Base-by-base conservation (phyloP, 768 basidiomycete species). In the Podaxis pistillaris region DNA sequence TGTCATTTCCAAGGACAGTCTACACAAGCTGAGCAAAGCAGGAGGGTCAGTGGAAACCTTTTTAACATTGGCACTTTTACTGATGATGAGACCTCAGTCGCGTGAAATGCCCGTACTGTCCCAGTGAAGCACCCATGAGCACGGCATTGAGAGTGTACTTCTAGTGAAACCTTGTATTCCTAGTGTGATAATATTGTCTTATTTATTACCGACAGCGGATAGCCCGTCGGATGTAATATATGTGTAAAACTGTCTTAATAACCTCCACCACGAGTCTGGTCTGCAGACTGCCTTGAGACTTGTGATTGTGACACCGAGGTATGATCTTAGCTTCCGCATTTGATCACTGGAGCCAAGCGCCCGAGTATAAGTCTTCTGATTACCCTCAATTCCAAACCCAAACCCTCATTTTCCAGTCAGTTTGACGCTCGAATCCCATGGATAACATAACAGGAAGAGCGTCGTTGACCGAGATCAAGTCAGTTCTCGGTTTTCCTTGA, bases 51-150 rank as follows among this genome's bases (percentile, higher is more conserved):
- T 69, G 52, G 24, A 33, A 63, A 36, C 59, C 36, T 22, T 62
- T 57, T 61, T 38, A 38, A 40, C 33, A 13, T 24, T 62, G 37
- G 40, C 62, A n/a, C 58, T 46, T 38, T 66, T 60, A 62, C 44
- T 66, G 24, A 36, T 59, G 67, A 40, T 46, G 3, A 57, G 30
- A 51, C 46, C 24, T 5, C 70, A 96, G 95, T 24, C 89, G 92
- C 2, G 93, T 96, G 63, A 98, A 98, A 72, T 99, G 96, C 68
- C 96, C 96, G 5, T 98, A 98, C 73, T 98, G 96, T 71, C 96
- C 96, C 11, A 75, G 84, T 11, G 96, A 97, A 73, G 91, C 91
- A 4, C 74, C 72, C 47, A 72, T 84, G 37, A 72, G 71, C 38
- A 72, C 75, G 33, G 90, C 90, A 3, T 65, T 91, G 60, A 83